Evolutionary conservation across 805 yeast genomes (phyloP).

Genomic region (Nakazawaea ambrosiae): DNA sequence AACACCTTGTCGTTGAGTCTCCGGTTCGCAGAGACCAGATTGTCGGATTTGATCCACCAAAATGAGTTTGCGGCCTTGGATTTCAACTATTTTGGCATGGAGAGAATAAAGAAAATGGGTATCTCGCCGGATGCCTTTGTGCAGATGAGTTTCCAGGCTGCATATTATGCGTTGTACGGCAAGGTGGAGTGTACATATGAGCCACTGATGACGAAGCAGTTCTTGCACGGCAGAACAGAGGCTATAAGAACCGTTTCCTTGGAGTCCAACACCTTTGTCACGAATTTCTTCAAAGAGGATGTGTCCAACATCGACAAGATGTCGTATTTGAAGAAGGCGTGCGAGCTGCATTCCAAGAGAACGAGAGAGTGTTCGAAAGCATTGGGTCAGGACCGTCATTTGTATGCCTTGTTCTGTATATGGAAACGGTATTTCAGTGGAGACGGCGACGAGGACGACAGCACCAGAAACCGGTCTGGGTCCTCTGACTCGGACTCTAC

Average conservation of each 20-base stretch:
- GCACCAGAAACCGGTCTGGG: too few relatives aligned
- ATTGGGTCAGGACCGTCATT: slow-evolving; percentile 86
- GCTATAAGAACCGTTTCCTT: slow-evolving; percentile 81
- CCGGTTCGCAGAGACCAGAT: slow-evolving; percentile 85
- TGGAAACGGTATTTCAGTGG: slow-evolving; percentile 60
- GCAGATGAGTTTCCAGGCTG: slow-evolving; percentile 90
- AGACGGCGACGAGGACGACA: slow-evolving; percentile 14
- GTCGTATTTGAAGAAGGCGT: slow-evolving; percentile 56
- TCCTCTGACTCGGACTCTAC: slow-evolving; percentile 23
- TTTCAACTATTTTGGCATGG: slow-evolving; percentile 66
- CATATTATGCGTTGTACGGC: slow-evolving; percentile 87
- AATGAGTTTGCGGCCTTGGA: slow-evolving; percentile 81
- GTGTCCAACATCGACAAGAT: slow-evolving; percentile 54
- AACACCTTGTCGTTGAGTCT: slow-evolving; percentile 71
- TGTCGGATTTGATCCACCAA: slow-evolving; percentile 81
- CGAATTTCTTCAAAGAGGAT: slow-evolving; percentile 70
- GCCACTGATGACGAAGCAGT: slow-evolving; percentile 92
- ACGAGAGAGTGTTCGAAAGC: slow-evolving; percentile 70
- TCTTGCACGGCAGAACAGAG: slow-evolving; percentile 88
- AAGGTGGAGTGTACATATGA: slow-evolving; percentile 91
- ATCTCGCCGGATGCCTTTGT: slow-evolving; percentile 92
- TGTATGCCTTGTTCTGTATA: slow-evolving; percentile 79
- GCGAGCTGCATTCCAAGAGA: slow-evolving; percentile 57
- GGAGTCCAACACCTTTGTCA: slow-evolving; percentile 74
- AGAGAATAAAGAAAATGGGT: slow-evolving; percentile 74